These are phyloP conservation scores for Termitomyces sp. DNA, from an alignment of 1,284 basidiomycete genomes.

Conservation along the genomic window DNA sequence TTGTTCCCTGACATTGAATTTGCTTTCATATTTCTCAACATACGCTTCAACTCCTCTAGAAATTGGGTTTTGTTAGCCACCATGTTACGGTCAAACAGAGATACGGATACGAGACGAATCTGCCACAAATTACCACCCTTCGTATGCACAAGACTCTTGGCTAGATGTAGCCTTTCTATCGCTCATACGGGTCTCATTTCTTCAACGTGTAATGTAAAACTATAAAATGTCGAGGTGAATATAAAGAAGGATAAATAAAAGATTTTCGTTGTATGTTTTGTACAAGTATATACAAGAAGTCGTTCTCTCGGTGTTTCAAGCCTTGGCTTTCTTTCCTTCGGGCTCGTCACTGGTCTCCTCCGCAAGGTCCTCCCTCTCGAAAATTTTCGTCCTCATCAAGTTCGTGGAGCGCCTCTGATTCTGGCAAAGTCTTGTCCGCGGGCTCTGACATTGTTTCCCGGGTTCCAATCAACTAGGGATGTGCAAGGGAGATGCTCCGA, in stretches of 20 bases:
- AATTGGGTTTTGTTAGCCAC: neutral
- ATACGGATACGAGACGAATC: neutral
- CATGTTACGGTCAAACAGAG: neutral
- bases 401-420: conserved; percentile 9
- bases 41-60: neutral
- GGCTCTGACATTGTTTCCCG: conserved; percentile 17
- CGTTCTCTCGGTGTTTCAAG: conserved; percentile 19
- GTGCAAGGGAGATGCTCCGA: neutral
- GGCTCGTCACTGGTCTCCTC: conserved; percentile 29
- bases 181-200: conserved; percentile 5
- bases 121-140: neutral
- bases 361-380: conserved; percentile 29
- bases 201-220: conserved; percentile 14
- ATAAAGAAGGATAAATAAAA: conserved; percentile 20
- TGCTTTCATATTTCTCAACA: neutral
- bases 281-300: conserved; percentile 2
- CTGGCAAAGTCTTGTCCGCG: conserved; percentile 11
- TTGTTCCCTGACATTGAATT: conserved; percentile 40
- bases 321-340: conserved; percentile 38
- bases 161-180: neutral
- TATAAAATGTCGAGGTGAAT: conserved; percentile 11
- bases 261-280: conserved; percentile 10
- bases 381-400: conserved; percentile 10
- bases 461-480: neutral
- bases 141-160: neutral